These are phyloP conservation scores for Chlorella sp. DNA, from an alignment of 139 green algal species.

Conservation along the genomic window DNA sequence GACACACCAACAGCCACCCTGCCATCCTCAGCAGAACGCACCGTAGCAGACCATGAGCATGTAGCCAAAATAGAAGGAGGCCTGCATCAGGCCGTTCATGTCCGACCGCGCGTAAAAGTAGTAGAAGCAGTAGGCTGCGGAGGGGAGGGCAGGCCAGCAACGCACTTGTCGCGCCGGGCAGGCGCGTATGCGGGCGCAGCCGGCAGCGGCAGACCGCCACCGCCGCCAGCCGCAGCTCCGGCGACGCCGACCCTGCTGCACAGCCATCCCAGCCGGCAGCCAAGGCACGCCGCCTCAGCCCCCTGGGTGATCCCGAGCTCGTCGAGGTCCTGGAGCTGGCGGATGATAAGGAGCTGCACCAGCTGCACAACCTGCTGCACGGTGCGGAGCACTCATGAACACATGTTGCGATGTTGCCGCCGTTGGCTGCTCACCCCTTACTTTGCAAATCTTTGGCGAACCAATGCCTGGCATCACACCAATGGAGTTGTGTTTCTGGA, in stretches of 20 bases:
- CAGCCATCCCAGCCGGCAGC: too few relatives aligned
- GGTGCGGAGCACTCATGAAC: background rate
- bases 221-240: too few relatives aligned
- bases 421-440: background rate
- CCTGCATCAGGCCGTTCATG: slow-evolving; percentile 85
- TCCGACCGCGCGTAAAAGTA: slow-evolving; percentile 92
- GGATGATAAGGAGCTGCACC: slow-evolving; percentile 78
- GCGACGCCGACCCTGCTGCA: too few relatives aligned
- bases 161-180: too few relatives aligned
- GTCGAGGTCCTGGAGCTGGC: slow-evolving; percentile 78
- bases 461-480: too few relatives aligned
- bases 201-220: too few relatives aligned
- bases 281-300: too few relatives aligned
- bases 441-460: background rate
- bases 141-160: background rate
- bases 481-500: too few relatives aligned
- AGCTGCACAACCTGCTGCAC: slow-evolving; percentile 45
- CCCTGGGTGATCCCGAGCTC: slow-evolving; percentile 49
- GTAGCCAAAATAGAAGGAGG: slow-evolving; percentile 91
- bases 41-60: slow-evolving; percentile 77
- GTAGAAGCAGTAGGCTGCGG: slow-evolving; percentile 94
- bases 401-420: too few relatives aligned
- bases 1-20: too few relatives aligned
- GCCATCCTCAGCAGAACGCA: too few relatives aligned
- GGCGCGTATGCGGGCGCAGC: too few relatives aligned